A percentile compares a stretch with the other conserved stretches of the same genome.
phyloP scores from a whole-genome alignment of 2,329 filamentous ascomycete species.

The Pseudogymnoascus sp. region DNA sequence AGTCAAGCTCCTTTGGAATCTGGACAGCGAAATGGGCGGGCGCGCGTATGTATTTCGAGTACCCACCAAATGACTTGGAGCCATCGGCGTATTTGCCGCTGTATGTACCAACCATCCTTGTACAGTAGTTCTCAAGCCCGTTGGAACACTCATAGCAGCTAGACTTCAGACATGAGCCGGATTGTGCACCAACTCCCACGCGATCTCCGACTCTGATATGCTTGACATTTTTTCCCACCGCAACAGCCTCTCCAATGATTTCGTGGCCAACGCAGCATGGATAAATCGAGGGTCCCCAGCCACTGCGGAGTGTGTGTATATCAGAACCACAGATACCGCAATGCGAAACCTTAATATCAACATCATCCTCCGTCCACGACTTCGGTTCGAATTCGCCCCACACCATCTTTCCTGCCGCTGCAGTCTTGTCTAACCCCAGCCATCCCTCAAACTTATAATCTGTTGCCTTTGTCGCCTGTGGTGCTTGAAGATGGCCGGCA shows the following conservation, averaged over 20 bases:
- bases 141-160: slow-evolving; percentile 44
- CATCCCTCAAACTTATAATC: slow-evolving; percentile 25
- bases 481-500: neutral
- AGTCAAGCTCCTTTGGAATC: slow-evolving; percentile 44
- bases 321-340: slow-evolving; percentile 39
- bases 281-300: slow-evolving; percentile 32
- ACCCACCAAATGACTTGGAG: slow-evolving; percentile 43
- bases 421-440: slow-evolving; percentile 23
- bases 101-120: slow-evolving; percentile 37
- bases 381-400: slow-evolving; percentile 35
- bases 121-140: slow-evolving; percentile 36
- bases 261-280: slow-evolving; percentile 42
- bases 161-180: slow-evolving; percentile 33
- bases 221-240: slow-evolving; percentile 35
- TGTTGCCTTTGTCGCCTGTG: neutral
- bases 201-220: slow-evolving; percentile 44
- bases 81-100: slow-evolving; percentile 28
- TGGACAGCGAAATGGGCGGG: slow-evolving; percentile 51
- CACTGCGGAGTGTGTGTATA: slow-evolving; percentile 22
- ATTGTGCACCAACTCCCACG: slow-evolving; percentile 45
- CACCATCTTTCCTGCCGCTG: slow-evolving; percentile 23
- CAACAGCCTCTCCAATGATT: slow-evolving; percentile 39
- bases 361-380: slow-evolving; percentile 36
- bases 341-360: slow-evolving; percentile 41
- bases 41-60: slow-evolving; percentile 32